phyloP scores from a whole-genome alignment of 2,329 filamentous ascomycete genomes.

The Blastomyces parvus region DNA sequence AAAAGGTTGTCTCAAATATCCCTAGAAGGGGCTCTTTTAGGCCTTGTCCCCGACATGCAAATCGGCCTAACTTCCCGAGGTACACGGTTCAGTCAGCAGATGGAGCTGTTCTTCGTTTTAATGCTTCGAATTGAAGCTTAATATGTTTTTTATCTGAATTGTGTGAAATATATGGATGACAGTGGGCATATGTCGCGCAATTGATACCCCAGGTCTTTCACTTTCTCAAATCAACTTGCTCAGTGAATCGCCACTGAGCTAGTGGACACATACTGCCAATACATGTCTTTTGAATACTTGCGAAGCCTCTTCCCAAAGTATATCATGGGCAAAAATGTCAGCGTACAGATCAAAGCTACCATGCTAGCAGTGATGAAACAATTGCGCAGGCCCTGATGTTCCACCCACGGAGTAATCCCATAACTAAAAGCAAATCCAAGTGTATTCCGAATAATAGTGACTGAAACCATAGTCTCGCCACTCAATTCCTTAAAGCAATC shows the following conservation, averaged over 20 bases:
- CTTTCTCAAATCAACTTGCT: background rate
- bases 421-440: slow-evolving; percentile 27
- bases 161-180: too few relatives aligned
- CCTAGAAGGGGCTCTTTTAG: too few relatives aligned
- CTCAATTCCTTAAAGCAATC: slow-evolving; percentile 24
- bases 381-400: slow-evolving; percentile 25
- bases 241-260: background rate
- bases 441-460: slow-evolving; percentile 34
- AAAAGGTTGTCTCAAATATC: too few relatives aligned
- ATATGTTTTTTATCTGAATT: too few relatives aligned
- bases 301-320: slow-evolving; percentile 23
- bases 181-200: background rate
- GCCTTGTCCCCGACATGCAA: too few relatives aligned
- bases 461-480: slow-evolving; percentile 25
- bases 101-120: too few relatives aligned
- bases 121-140: too few relatives aligned
- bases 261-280: slow-evolving; percentile 14
- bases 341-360: slow-evolving; percentile 21
- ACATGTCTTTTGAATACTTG: slow-evolving; percentile 13
- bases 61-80: too few relatives aligned
- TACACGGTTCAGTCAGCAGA: too few relatives aligned
- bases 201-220: background rate
- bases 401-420: slow-evolving; percentile 30
- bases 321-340: slow-evolving; percentile 25
- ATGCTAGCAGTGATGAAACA: slow-evolving; percentile 28